Evolutionary conservation across 768 basidiomycete genomes (phyloP).

Genomic region (Zangia roseola): DNA sequence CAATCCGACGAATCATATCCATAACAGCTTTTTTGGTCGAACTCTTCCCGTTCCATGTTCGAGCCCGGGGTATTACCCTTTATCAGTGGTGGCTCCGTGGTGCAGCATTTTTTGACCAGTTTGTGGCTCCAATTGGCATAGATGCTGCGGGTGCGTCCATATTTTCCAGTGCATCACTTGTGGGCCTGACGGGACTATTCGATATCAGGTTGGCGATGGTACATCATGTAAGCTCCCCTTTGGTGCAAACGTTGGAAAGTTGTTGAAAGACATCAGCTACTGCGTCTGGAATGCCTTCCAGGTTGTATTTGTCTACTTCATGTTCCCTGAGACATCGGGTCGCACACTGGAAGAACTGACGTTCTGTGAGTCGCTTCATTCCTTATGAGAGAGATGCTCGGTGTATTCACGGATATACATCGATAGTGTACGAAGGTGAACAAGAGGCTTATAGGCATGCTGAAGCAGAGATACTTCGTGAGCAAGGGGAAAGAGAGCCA

Average conservation of each 20-base stretch:
- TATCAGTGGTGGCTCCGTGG: conserved; percentile 59
- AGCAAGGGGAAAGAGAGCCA: too few relatives aligned
- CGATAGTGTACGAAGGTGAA: not conserved
- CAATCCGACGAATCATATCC: not conserved
- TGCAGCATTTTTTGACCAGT: conserved; percentile 9
- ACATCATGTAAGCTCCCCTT: conserved; percentile 8
- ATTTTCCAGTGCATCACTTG: not conserved
- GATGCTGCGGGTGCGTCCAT: conserved; percentile 4
- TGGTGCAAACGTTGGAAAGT: too few relatives aligned
- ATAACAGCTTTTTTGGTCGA: conserved; percentile 60
- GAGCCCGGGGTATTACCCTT: conserved; percentile 58
- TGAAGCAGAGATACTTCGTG: too few relatives aligned
- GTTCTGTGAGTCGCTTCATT: conserved; percentile 5
- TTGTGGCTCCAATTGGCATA: conserved; percentile 20
- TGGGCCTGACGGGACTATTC: not conserved
- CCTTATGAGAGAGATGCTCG: too few relatives aligned
- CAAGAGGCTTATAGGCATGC: too few relatives aligned
- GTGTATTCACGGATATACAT: too few relatives aligned
- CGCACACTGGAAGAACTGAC: conserved; percentile 13
- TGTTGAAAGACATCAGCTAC: conserved; percentile 1
- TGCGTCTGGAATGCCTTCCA: conserved; percentile 13
- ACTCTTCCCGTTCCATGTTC: conserved; percentile 62
- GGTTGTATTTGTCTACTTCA: conserved; percentile 14
- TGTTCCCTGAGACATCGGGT: conserved; percentile 17
- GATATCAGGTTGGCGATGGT: conserved; percentile 14